Percentiles rank a stretch among this genome's conserved stretches.
Conservation (phyloP, 331 rosid genomes). For the Acacia pycnantha region DNA sequence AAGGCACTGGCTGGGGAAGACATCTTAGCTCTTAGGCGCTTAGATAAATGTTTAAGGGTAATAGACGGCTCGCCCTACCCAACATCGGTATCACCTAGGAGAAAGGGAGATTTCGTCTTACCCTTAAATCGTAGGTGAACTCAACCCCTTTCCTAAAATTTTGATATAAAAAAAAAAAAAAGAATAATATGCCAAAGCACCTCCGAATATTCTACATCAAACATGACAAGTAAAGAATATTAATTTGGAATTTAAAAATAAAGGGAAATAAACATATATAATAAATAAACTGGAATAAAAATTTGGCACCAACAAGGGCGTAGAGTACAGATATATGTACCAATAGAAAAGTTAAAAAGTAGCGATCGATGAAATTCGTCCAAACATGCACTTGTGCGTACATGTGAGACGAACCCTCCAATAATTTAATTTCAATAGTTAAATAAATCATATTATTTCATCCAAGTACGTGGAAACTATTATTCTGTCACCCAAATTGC, state of each 20-base stretch:
- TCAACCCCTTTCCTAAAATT: no score
- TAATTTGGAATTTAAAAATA: neutral
- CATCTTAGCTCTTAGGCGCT: no score
- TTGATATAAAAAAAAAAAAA: no score
- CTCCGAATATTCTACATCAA: neutral
- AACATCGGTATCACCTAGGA: no score
- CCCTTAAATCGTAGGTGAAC: no score
- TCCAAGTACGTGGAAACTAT: neutral
- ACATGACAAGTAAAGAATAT: neutral
- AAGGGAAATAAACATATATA: neutral
- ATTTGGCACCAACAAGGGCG: neutral
- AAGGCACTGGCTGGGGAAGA: no score
- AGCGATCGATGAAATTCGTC: constrained; percentile 26
- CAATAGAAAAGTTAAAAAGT: constrained; percentile 3
- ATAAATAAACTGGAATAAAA: neutral
- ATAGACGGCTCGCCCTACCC: no score
- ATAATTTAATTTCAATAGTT: constrained; percentile 20
- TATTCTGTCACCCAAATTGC: constrained; percentile 25
- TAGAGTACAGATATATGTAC: neutral
- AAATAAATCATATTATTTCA: constrained; percentile 4
- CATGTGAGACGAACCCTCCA: constrained; percentile 42
- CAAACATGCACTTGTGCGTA: constrained; percentile 39
- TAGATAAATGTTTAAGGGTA: no score
- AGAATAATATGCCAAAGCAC: neutral
- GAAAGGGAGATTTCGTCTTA: no score